Conservation (phyloP, 1,284 basidiomycete species). For the Moesziomyces aphidis region DNA sequence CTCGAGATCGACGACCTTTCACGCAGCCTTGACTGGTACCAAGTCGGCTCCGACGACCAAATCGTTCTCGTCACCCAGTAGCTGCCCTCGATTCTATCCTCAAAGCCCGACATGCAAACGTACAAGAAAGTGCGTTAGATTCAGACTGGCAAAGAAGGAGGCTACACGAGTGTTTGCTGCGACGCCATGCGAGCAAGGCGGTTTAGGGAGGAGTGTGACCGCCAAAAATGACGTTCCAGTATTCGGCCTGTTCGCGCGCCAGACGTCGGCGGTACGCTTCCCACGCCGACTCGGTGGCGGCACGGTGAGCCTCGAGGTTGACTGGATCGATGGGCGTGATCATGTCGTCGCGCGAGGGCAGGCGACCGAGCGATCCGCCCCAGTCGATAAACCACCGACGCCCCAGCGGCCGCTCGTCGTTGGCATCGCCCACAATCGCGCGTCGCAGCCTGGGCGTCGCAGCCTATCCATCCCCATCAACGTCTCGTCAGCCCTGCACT, state of each 20-base stretch:
- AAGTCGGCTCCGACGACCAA: conserved; percentile 25
- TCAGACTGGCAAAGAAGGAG: too few relatives aligned
- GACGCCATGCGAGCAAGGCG: too few relatives aligned
- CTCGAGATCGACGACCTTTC: conserved; percentile 44
- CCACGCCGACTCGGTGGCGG: not conserved
- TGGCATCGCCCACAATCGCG: not conserved
- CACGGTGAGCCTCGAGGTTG: not conserved
- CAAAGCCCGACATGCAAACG: not conserved
- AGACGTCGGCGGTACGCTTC: not conserved
- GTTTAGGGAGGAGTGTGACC: not conserved
- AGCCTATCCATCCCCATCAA: not conserved
- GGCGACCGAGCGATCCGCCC: conserved; percentile 4
- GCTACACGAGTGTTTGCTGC: too few relatives aligned
- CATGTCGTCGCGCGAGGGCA: not conserved
- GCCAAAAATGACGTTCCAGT: not conserved
- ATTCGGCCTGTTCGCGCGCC: not conserved
- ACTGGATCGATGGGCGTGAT: not conserved
- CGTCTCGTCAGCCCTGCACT: too few relatives aligned
- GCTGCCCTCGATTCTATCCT: not conserved
- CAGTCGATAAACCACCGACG: conserved; percentile 11
- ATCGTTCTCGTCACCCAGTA: conserved; percentile 19
- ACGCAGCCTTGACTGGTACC: conserved; percentile 47
- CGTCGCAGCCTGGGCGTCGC: not conserved
- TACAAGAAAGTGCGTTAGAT: too few relatives aligned
- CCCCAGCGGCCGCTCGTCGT: not conserved